These are phyloP conservation scores for Anisodus acutangulus DNA, from an alignment of 257 asterid species.

Conservation along the genomic window DNA sequence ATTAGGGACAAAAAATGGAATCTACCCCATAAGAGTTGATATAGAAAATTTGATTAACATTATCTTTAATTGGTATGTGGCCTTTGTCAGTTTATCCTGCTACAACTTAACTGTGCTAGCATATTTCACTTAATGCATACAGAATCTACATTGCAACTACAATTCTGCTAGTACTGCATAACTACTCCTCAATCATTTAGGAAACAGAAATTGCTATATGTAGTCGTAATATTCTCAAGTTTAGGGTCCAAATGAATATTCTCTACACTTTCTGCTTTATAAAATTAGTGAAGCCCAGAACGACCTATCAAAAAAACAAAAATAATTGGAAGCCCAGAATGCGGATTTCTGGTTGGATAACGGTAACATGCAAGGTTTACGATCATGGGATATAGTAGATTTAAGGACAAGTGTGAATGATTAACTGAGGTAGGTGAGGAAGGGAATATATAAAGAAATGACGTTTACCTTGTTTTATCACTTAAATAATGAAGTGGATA, in stretches of 20 bases:
- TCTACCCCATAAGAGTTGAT: neutral
- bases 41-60: neutral
- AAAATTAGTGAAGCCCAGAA: neutral
- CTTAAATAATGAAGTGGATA: neutral
- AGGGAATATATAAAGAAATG: neutral
- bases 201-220: neutral
- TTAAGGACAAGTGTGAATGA: neutral
- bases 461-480: neutral
- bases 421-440: neutral
- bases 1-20: constrained; percentile 8
- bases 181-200: neutral
- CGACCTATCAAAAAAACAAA: too few relatives aligned
- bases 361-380: neutral
- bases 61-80: neutral
- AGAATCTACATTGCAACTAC: neutral
- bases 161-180: neutral
- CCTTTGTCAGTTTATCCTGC: neutral
- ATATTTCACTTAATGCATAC: neutral
- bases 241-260: neutral
- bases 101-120: neutral
- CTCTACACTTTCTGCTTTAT: neutral
- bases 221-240: neutral
- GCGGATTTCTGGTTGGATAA: too few relatives aligned
- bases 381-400: neutral
- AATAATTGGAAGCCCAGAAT: too few relatives aligned